phyloP scores from a whole-genome alignment of 2,329 filamentous ascomycete species.

The Trichothecium sympodiale region DNA sequence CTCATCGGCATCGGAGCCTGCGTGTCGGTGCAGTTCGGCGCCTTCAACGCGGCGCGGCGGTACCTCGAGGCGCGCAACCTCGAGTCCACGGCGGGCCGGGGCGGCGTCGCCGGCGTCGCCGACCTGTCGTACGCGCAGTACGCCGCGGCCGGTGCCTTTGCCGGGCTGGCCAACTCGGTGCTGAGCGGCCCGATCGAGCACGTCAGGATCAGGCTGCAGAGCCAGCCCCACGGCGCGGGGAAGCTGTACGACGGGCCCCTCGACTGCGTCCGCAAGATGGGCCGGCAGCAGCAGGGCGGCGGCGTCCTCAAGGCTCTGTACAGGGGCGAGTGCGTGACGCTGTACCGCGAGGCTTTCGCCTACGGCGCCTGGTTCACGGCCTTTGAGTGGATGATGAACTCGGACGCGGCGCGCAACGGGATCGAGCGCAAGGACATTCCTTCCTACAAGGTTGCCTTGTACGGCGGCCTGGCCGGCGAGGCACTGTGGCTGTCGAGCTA shows the following conservation, averaged over 20 bases:
- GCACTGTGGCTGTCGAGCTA: slow-evolving; percentile 89
- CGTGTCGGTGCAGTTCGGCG: slow-evolving; percentile 96
- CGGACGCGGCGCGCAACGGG: slow-evolving; percentile 67
- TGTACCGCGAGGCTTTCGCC: slow-evolving; percentile 81
- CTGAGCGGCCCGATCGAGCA: slow-evolving; percentile 93
- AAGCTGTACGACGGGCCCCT: slow-evolving; percentile 74
- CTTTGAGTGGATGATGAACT: slow-evolving; percentile 95
- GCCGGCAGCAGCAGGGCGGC: slow-evolving; percentile 44
- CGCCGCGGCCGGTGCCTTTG: slow-evolving; percentile 83
- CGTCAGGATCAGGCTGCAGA: slow-evolving; percentile 90
- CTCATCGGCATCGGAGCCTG: slow-evolving; percentile 94
- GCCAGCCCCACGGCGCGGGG: slow-evolving; percentile 77
- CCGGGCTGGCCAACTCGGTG: slow-evolving; percentile 78
- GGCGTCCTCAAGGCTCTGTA: slow-evolving; percentile 66
- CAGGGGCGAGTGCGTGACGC: slow-evolving; percentile 76
- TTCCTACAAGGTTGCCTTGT: slow-evolving; percentile 76
- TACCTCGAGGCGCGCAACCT: slow-evolving; percentile 70
- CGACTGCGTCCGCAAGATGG: slow-evolving; percentile 84
- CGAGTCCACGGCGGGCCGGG: slow-evolving; percentile 25
- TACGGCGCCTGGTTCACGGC: slow-evolving; percentile 93
- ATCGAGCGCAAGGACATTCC: slow-evolving; percentile 68
- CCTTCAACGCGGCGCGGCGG: slow-evolving; percentile 85
- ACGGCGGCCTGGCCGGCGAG: slow-evolving; percentile 89
- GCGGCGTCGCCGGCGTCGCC: slow-evolving; percentile 31
- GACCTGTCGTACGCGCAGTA: slow-evolving; percentile 74